Evolutionary conservation across 345 rosid genomes (phyloP).

Genomic region (Conringia planisiliqua): DNA sequence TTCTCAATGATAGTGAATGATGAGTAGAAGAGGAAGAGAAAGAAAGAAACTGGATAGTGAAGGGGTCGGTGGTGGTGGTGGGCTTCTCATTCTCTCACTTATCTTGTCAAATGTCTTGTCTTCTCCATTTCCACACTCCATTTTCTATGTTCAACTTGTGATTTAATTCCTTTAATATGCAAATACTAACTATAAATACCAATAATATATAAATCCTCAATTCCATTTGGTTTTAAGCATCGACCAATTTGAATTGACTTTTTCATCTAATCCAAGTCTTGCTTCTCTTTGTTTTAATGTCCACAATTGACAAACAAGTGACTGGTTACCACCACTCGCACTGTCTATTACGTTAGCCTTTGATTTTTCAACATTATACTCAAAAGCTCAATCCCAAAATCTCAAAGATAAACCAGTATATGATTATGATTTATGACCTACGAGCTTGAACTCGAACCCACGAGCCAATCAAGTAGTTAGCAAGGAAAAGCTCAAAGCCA

Average conservation of each 20-base stretch:
- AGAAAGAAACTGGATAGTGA: slow-evolving; percentile 19
- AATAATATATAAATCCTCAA: neutral
- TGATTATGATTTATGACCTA: slow-evolving; percentile 8
- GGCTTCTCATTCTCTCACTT: slow-evolving; percentile 36
- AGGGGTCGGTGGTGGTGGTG: slow-evolving; percentile 28
- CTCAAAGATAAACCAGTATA: slow-evolving; percentile 1
- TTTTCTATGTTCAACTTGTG: neutral
- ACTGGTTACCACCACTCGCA: slow-evolving; percentile 6
- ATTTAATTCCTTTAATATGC: neutral
- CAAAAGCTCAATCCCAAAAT: neutral
- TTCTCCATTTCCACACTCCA: slow-evolving; percentile 35
- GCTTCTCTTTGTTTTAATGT: slow-evolving; percentile 5
- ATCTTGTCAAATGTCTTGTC: slow-evolving; percentile 41
- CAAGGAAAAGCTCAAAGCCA: slow-evolving; percentile 17
- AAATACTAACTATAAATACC: neutral
- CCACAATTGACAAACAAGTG: neutral
- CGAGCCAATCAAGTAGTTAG: slow-evolving; percentile 30
- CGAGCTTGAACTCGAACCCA: slow-evolving; percentile 20
- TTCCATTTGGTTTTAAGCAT: neutral
- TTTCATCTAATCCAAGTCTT: neutral
- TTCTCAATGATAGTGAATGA: slow-evolving; percentile 21
- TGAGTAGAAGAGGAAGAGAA: slow-evolving; percentile 18
- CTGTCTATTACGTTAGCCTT: neutral
- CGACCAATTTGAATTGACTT: neutral
- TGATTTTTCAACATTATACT: slow-evolving; percentile 13